Conservation (phyloP, 2,329 filamentous ascomycete species). For the Bipolaris victoriae region DNA sequence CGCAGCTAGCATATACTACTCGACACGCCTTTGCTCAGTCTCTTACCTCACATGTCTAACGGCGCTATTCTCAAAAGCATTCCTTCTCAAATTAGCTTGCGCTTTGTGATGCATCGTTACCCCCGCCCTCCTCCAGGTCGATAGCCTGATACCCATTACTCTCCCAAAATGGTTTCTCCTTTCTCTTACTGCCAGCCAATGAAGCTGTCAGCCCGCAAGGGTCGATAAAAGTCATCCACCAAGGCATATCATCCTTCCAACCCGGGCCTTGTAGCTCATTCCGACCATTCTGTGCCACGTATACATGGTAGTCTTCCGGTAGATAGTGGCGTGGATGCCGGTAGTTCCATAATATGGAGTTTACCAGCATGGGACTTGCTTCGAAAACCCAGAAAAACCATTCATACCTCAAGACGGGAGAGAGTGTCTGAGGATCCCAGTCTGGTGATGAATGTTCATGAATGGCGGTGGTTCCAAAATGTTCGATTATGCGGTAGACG, state of each 20-base stretch:
- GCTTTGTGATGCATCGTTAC: not conserved
- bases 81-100: not conserved
- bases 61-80: no score
- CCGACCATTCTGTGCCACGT: slow-evolving; percentile 46
- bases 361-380: slow-evolving; percentile 56
- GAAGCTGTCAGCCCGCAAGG: slow-evolving; percentile 23
- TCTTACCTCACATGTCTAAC: no score
- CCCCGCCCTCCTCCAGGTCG: not conserved
- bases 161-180: slow-evolving; percentile 30
- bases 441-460: slow-evolving; percentile 38
- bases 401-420: slow-evolving; percentile 52
- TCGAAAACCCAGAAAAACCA: slow-evolving; percentile 62
- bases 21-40: no score
- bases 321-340: slow-evolving; percentile 58
- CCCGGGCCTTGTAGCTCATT: slow-evolving; percentile 30
- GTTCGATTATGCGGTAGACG: slow-evolving; percentile 60
- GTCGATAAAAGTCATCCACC: slow-evolving; percentile 35
- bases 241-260: slow-evolving; percentile 30
- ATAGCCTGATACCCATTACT: slow-evolving; percentile 22
- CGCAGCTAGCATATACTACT: no score
- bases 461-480: slow-evolving; percentile 56
- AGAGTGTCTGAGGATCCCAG: slow-evolving; percentile 43
- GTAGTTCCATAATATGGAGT: slow-evolving; percentile 56
- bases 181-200: slow-evolving; percentile 8
- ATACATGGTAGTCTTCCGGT: slow-evolving; percentile 58